A percentile compares a stretch with the other conserved stretches of the same genome.
Evolutionary conservation across 768 basidiomycete genomes (phyloP).

Genomic region (Cystobasidium tubakii): DNA sequence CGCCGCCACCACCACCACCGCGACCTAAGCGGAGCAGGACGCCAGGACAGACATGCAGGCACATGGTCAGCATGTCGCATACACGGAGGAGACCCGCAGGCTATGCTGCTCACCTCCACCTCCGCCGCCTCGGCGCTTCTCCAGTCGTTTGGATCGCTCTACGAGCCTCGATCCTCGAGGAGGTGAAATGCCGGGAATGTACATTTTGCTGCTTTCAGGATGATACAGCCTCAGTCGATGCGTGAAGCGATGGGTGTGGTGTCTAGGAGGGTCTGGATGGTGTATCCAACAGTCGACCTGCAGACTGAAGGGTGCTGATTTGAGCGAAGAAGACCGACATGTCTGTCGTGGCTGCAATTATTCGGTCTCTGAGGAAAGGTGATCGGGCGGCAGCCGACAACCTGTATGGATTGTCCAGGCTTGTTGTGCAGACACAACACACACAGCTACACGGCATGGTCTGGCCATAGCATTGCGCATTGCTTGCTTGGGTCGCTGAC

Average conservation of each 20-base stretch:
- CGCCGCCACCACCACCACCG: conserved; percentile 25
- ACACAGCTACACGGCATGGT: background rate
- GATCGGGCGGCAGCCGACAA: no score
- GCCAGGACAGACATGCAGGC: background rate
- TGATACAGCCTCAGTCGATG: no score
- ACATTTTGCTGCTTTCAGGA: background rate
- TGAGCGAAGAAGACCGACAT: background rate
- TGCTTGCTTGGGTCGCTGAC: background rate
- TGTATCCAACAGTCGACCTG: no score
- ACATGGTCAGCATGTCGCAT: background rate
- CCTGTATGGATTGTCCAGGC: no score
- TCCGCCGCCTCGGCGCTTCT: conserved; percentile 22
- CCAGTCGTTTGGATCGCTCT: background rate
- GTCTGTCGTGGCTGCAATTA: background rate
- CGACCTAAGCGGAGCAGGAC: background rate
- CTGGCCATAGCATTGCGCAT: background rate
- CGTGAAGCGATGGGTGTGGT: no score
- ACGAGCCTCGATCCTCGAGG: background rate
- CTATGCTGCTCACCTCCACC: background rate
- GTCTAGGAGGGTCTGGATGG: no score
- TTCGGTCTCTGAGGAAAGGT: no score
- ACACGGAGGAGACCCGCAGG: background rate
- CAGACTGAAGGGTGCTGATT: no score
- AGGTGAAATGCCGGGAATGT: conserved; percentile 9
- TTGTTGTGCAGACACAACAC: no score